Conservation (phyloP, 768 basidiomycete species). For the Hygrophoropsis aurantiaca region DNA sequence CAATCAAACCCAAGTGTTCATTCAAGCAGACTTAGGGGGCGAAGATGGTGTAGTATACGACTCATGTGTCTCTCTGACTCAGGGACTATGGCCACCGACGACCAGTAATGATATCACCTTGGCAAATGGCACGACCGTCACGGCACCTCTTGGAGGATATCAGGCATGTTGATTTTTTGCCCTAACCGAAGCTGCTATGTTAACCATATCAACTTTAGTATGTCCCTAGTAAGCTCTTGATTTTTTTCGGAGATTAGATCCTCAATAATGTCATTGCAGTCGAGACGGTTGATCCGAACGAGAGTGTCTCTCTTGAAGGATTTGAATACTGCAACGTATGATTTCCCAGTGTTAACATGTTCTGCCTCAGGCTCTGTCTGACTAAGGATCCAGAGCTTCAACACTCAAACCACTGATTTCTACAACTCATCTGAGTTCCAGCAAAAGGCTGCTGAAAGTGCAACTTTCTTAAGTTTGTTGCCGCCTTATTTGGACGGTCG, state of each 20-base stretch:
- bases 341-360: neutral
- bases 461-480: conserved; percentile 48
- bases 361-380: neutral
- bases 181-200: conserved; percentile 13
- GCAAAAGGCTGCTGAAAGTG: conserved; percentile 42
- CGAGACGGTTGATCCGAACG: conserved; percentile 59
- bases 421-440: conserved; percentile 55
- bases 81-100: conserved; percentile 65
- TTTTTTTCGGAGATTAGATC: neutral
- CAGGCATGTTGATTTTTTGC: conserved; percentile 36
- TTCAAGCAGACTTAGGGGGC: conserved; percentile 68
- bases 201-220: conserved; percentile 25
- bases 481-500: conserved; percentile 55
- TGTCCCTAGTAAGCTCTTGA: conserved; percentile 36
- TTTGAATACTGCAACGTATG: conserved; percentile 59
- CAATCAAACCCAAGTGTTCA: conserved; percentile 39
- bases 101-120: conserved; percentile 48
- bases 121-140: conserved; percentile 63
- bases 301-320: conserved; percentile 67
- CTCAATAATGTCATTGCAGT: conserved; percentile 35
- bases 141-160: conserved; percentile 64
- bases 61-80: conserved; percentile 64
- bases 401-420: conserved; percentile 45
- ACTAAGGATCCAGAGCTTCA: conserved; percentile 31
- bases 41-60: conserved; percentile 69